Base-by-base conservation (phyloP, 2,329 filamentous ascomycete species). In the Trichoderma arundinaceum region DNA sequence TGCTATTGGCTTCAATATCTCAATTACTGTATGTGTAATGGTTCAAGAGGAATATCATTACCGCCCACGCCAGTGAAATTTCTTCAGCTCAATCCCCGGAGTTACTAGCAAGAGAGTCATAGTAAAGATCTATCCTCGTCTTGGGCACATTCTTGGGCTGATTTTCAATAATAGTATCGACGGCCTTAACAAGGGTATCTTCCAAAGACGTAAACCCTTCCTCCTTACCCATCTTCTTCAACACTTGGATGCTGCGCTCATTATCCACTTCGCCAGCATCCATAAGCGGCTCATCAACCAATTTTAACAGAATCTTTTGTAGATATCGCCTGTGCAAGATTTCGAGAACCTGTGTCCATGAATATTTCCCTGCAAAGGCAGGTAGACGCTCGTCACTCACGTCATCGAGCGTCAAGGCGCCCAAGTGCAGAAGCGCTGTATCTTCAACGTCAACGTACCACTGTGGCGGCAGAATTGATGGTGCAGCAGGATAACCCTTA, bases 391-490 rank as follows among this genome's bases (percentile, higher is more conserved):
- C 41, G 28, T 10, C 7, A 1, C 19, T 8, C n/a, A 15, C 54
- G 9, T 35, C 22, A 19, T 46, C 54, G 28, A 46, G 39, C 5
- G 54, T 58, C 4, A 46, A 35, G n/a, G 54, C 54, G 22, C 41
- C 54, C 5, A 35, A 44, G 9, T 58, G 54, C 17, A 44, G 41
- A 32, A 58, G 28, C n/a, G 28, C 39, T 9, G 54, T 19, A 33
- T 58, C 39, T 17, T 46, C 52, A 35, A 58, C 54, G 1, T 44
- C 28, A 13, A 58, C 7, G 19, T 44, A 58, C 54, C 41, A 35
- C 28, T 58, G 54, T 15, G 41, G 32, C 4, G 54, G 54, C 19
- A 44, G 8, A 15, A 46, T 19, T 1, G n/a, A 44, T 6, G 41
- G 41, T 1, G 54, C 41, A 9, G n/a, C n/a, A 15, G 39, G 22